Base-by-base conservation (phyloP, 768 basidiomycete genomes). In the Panaeolus cyanescens region DNA sequence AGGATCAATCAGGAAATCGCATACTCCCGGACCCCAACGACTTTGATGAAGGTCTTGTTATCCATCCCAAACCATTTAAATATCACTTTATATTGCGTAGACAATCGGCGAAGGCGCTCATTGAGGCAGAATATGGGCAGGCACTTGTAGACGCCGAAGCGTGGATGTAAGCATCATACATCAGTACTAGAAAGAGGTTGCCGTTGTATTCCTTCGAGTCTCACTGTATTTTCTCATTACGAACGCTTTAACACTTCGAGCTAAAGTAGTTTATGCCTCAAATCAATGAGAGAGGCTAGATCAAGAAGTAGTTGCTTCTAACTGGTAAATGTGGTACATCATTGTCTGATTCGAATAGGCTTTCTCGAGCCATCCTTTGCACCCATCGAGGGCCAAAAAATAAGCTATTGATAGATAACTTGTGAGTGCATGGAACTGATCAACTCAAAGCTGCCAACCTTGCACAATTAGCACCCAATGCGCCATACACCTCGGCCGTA, bases 41-140 rank as follows among this genome's bases (percentile, higher is more conserved):
- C 15, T 65, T 69, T 40, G 59, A 61, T 12, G 64, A 62, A 0
- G 67, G 68, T 10, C 54, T 70, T 28, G 68, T 68, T 15, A 50
- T 67, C 37, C 66, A 63, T 12, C 71, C 71, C 12, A 55, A 59
- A 1, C 55, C 64, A 20, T 67, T 72, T 19, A 53, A 58, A 9
- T 70, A 68, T 62, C 25, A 25, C 13, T 54, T 72, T 25, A 36
- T 59, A 0, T 42, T 59, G 19, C 58, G 68, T n/a, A 59, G 55
- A 13, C 30, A 59, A 28, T 56, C 50, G 9, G 33, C 31, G 28
- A 32, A 60, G 19, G 25, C 56, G n/a, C 39, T 70, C 3, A 64
- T 69, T 58, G 39, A 59, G 20, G 45, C 56, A n/a, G 63, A 55
- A 19, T 55, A 45, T 54, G 50, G 32, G 22, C 45, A 59, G 31